A percentile compares a stretch with the other conserved stretches of the same genome.
Evolutionary conservation across 257 asterid genomes (phyloP).

Genomic region (Handroanthus guayacan): DNA sequence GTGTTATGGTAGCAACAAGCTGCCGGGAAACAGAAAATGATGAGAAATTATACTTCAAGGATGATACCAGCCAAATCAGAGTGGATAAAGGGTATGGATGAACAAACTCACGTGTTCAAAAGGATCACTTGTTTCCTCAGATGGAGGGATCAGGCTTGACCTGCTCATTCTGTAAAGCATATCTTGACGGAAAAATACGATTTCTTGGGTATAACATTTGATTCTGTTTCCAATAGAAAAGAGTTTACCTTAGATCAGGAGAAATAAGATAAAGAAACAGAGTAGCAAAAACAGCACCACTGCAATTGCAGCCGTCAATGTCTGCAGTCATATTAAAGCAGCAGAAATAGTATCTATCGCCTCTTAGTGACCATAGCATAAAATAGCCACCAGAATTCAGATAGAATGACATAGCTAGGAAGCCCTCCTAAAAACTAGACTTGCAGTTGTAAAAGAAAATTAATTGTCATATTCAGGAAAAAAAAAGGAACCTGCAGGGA

Average conservation of each 20-base stretch:
- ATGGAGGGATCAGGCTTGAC: constrained; percentile 88
- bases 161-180: constrained; percentile 95
- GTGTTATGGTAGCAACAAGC: constrained; percentile 95
- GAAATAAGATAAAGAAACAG: not conserved
- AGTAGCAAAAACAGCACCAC: constrained; percentile 9
- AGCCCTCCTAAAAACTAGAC: constrained; percentile 4
- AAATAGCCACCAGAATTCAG: constrained; percentile 23
- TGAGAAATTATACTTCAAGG: constrained; percentile 19
- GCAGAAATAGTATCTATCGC: constrained; percentile 18
- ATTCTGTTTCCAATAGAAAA: constrained; percentile 59
- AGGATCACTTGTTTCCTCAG: constrained; percentile 91
- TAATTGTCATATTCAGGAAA: constrained; percentile 22
- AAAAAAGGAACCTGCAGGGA: constrained; percentile 85
- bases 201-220: constrained; percentile 90
- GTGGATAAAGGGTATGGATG: constrained; percentile 33
- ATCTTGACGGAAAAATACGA: constrained; percentile 93
- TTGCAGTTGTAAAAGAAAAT: not conserved
- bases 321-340: constrained; percentile 17
- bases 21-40: constrained; percentile 43
- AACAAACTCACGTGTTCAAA: constrained; percentile 82
- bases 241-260: constrained; percentile 17
- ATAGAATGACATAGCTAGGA: constrained; percentile 16
- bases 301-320: not conserved
- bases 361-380: constrained; percentile 22
- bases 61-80: constrained; percentile 15